Evolutionary conservation across 495 filamentous ascomycete species (phyloP).

Genomic region (Podospora tetraspora): DNA sequence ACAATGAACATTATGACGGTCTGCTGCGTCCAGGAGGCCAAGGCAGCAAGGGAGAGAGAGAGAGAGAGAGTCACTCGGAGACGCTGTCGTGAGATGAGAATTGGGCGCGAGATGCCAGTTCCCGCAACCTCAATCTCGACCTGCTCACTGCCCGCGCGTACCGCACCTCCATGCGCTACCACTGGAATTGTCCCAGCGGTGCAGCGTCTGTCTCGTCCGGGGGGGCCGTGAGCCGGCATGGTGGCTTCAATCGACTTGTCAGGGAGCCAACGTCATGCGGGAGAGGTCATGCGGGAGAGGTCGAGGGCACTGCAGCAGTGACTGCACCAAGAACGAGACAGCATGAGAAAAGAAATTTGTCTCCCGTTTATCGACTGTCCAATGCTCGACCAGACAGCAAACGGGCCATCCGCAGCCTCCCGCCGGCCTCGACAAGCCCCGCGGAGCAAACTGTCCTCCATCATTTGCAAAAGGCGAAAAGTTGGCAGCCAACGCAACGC

Average conservation of each 20-base stretch:
- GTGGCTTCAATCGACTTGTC: not conserved
- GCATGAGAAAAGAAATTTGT: not conserved
- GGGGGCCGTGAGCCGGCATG: not conserved
- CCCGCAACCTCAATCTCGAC: not conserved
- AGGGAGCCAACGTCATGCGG: not conserved
- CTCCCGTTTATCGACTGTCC: not conserved
- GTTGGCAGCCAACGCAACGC: not conserved
- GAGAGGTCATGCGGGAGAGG: not conserved
- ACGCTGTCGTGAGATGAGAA: not conserved
- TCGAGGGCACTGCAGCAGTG: not conserved
- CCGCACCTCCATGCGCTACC: not conserved
- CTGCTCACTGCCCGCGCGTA: not conserved
- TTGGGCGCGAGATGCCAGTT: not conserved
- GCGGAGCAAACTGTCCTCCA: not conserved
- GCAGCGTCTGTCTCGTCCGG: not conserved
- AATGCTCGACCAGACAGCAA: not conserved
- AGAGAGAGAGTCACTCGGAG: not conserved
- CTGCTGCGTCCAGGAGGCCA: not conserved
- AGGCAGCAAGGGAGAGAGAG: not conserved
- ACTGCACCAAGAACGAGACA: not conserved
- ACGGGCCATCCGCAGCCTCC: not conserved
- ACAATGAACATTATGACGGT: not conserved
- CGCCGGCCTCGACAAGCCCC: not conserved
- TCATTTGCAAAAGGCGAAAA: not conserved
- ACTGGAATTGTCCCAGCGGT: not conserved